phyloP scores from a whole-genome alignment of 2,329 filamentous ascomycete species.

The Aspergillus terreus region DNA sequence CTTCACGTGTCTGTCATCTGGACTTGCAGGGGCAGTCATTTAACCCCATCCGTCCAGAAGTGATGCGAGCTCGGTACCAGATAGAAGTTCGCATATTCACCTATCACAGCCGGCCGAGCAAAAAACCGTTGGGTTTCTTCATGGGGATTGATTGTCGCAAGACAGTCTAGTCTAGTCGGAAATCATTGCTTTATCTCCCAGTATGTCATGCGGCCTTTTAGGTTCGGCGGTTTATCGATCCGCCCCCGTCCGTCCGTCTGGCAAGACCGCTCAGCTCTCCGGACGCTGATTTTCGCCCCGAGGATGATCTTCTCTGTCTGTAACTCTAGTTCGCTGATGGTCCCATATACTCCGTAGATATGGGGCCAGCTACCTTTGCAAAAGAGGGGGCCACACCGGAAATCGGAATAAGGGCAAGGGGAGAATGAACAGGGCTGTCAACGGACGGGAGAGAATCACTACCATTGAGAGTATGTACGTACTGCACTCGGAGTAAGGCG shows the following conservation, averaged over 20 bases:
- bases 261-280: slow-evolving; percentile 4
- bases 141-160: slow-evolving; percentile 10
- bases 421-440: background rate
- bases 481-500: background rate
- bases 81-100: background rate
- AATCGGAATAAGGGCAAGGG: background rate
- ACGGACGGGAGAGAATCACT: background rate
- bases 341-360: background rate
- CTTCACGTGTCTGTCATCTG: slow-evolving; percentile 11
- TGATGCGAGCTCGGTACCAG: slow-evolving; percentile 6
- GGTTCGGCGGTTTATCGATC: slow-evolving; percentile 33
- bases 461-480: no score
- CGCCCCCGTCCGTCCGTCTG: slow-evolving; percentile 23
- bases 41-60: background rate
- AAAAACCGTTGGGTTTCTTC: slow-evolving; percentile 14
- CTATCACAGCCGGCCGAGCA: background rate
- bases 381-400: background rate
- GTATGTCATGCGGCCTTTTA: slow-evolving; percentile 32
- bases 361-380: background rate
- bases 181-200: slow-evolving; percentile 15
- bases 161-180: slow-evolving; percentile 6
- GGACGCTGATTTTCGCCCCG: slow-evolving; percentile 4
- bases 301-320: slow-evolving; percentile 6
- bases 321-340: background rate
- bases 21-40: background rate